A percentile compares a stretch with the other conserved stretches of the same genome.
Evolutionary conservation across 202 grass and related monocot genomes (phyloP).

Genomic region (Brachypodium distachyon): DNA sequence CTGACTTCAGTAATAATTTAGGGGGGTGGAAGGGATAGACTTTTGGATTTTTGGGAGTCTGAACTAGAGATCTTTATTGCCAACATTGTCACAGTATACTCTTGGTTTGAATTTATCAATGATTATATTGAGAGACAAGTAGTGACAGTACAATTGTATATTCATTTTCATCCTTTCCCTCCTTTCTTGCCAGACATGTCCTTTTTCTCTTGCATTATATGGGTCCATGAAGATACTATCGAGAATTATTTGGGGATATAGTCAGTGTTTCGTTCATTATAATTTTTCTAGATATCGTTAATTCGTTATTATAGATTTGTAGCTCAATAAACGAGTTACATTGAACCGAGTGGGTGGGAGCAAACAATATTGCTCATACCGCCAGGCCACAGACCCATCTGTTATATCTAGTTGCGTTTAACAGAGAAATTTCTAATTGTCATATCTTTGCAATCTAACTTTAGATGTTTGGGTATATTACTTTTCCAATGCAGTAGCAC

Average conservation of each 20-base stretch:
- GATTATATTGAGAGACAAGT: not conserved
- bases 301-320: not conserved
- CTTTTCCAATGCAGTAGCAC: not conserved
- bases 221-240: not conserved
- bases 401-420: no score
- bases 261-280: not conserved
- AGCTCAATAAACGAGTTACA: no score
- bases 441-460: no score
- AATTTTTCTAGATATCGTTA: no score
- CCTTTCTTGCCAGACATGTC: not conserved
- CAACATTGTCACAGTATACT: not conserved
- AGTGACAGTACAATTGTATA: not conserved
- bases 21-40: not conserved
- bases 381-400: no score
- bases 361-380: no score
- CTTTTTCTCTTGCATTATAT: not conserved
- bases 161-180: not conserved
- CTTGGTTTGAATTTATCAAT: not conserved
- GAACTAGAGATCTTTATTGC: not conserved
- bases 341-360: no score
- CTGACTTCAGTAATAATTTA: not conserved
- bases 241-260: not conserved
- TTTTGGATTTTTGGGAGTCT: no score
- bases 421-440: no score
- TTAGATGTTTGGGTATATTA: not conserved